Evolutionary conservation across 2,329 filamentous ascomycete genomes (phyloP).

Genomic region (Pestalotiopsis sp.): DNA sequence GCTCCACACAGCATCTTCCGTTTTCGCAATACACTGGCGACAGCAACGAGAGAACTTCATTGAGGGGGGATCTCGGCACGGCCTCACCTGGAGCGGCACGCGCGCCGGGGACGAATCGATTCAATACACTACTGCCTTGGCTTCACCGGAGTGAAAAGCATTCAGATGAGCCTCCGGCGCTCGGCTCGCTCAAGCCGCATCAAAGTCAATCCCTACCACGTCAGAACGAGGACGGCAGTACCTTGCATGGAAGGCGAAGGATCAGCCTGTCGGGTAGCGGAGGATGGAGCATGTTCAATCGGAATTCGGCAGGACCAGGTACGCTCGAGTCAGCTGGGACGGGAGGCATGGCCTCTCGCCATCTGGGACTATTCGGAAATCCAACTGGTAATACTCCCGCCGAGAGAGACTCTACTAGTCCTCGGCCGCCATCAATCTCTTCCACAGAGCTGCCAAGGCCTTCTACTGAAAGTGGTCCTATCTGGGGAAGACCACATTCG

Average conservation of each 20-base stretch:
- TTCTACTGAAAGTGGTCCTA: conserved; percentile 75
- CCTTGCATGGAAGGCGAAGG: conserved; percentile 52
- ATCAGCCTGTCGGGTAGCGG: conserved; percentile 54
- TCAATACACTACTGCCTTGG: conserved; percentile 51
- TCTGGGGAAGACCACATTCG: conserved; percentile 63
- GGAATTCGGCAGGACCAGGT: conserved; percentile 51
- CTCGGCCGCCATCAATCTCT: conserved; percentile 68
- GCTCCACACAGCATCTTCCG: conserved; percentile 58
- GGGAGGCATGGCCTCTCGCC: conserved; percentile 26
- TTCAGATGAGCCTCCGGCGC: conserved; percentile 56
- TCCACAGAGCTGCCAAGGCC: conserved; percentile 72
- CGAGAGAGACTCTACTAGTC: conserved; percentile 58
- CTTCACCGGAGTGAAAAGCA: conserved; percentile 64
- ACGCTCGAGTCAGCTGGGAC: conserved; percentile 33
- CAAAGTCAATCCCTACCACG: conserved; percentile 79
- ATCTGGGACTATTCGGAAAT: conserved; percentile 30
- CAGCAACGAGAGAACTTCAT: conserved; percentile 43
- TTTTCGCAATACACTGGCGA: conserved; percentile 51
- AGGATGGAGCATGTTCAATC: conserved; percentile 55
- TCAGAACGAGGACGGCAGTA: conserved; percentile 56
- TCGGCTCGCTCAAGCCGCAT: conserved; percentile 68
- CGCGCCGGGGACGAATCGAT: conserved; percentile 42
- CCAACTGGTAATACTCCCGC: conserved; percentile 50
- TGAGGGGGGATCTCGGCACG: conserved; percentile 34
- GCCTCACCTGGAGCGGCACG: conserved; percentile 40